These are phyloP conservation scores for Candida insectalens DNA, from an alignment of 805 yeast species.

Conservation along the genomic window DNA sequence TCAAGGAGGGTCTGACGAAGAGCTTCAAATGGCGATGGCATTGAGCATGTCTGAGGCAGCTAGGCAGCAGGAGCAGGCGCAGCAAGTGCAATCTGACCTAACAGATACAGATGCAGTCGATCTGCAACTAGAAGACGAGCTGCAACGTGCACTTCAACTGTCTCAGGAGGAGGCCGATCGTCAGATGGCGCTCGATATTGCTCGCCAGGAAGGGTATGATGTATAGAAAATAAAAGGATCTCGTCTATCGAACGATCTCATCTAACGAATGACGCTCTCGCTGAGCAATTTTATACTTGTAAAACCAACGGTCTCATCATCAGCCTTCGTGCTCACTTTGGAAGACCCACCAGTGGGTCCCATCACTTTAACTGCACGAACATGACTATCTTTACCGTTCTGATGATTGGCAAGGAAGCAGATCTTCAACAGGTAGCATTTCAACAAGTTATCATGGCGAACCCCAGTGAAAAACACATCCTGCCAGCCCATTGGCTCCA, in stretches of 20 bases:
- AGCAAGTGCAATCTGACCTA: too few relatives aligned
- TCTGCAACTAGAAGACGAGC: too few relatives aligned
- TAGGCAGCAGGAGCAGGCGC: slow-evolving; percentile 3
- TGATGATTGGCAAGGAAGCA: slow-evolving; percentile 74
- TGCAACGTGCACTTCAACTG: neutral
- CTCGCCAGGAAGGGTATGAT: too few relatives aligned
- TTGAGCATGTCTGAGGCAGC: slow-evolving; percentile 23
- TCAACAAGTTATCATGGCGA: slow-evolving; percentile 45
- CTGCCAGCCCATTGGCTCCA: slow-evolving; percentile 73
- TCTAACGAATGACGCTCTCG: slow-evolving; percentile 21
- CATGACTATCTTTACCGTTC: slow-evolving; percentile 91
- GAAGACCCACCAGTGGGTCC: slow-evolving; percentile 25
- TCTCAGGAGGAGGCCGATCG: too few relatives aligned
- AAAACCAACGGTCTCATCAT: slow-evolving; percentile 20
- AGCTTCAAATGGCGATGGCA: slow-evolving; percentile 33
- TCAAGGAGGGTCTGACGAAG: slow-evolving; percentile 29
- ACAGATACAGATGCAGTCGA: too few relatives aligned
- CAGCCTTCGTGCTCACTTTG: slow-evolving; percentile 9
- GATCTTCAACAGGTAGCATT: slow-evolving; percentile 57
- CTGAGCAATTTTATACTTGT: slow-evolving; percentile 23
- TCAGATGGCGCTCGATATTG: too few relatives aligned
- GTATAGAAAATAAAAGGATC: too few relatives aligned
- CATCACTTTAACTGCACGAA: slow-evolving; percentile 63
- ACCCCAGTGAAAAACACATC: slow-evolving; percentile 49
- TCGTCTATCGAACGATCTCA: too few relatives aligned